Evolutionary conservation across 192 early-diverging fungal genomes (phyloP), one percentile per base, ranked within the genome.

Genomic region (Phycomyces nitens): DNA sequence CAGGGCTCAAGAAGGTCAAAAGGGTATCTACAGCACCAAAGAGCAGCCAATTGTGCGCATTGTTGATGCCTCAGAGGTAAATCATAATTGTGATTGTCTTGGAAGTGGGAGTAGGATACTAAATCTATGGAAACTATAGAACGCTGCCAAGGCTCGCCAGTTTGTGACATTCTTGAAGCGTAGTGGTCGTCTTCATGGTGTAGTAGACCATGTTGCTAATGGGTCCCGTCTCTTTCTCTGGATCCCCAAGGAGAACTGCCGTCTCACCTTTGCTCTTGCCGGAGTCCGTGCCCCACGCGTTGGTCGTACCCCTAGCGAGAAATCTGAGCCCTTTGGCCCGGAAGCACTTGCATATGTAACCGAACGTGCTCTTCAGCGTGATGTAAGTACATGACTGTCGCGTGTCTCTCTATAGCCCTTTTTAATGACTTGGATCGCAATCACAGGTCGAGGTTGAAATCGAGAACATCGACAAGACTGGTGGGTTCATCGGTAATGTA

Each of bases 401-500:
- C 12, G 18, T 47, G 44, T 47, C 5, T 47, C 18, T 47, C 10
- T 22, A 3, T 11, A 44, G n/a, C 2, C 12, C n/a, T 22, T 16
- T n/a, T 16, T 59, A 10, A 44, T 24, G 0, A 1, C 7, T 60
- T 60, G 38, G 5, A 22, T 14, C 5, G 4, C 1, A 20, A 16
- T 3, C 15, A 20, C 27, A 70, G 68, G 63, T 94, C 10, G 93
- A 99, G 66, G 79, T 95, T 49, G 87, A 89, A 57, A 77, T 97
- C 27, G 97, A 97, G 67, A 82, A 84, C 14, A 72, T 88, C 16
- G 97, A 99, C 72, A 95, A 95, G 79, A 85, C 85, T 38, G 95
- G 97, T 34, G 90, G 87, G 1, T 99, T 97, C 60, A 91, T 97
- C 62, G 95, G 95, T 14, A 76, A 86, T n/a, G 67, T 99, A 66